These are phyloP conservation scores for Isatis tinctoria DNA, from an alignment of 345 rosid genomes.

Conservation along the genomic window DNA sequence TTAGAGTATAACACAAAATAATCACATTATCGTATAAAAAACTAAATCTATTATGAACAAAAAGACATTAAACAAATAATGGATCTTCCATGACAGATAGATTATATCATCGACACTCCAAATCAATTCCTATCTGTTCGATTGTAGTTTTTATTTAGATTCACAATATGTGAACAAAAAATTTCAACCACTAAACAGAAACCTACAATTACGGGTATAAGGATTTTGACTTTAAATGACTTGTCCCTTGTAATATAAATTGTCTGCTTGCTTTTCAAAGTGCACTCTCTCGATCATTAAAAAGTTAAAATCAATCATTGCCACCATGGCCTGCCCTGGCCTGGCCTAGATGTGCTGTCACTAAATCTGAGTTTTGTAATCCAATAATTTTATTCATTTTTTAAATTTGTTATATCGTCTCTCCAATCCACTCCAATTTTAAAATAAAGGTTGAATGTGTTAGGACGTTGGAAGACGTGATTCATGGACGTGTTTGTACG, in stretches of 20 bases:
- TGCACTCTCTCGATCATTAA: neutral
- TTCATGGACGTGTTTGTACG: constrained; percentile 22
- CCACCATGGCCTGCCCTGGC: constrained; percentile 24
- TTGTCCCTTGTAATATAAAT: neutral
- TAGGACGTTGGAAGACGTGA: constrained; percentile 21
- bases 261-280: neutral
- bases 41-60: too few species aligned
- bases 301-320: constrained; percentile 26
- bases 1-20: too few species aligned
- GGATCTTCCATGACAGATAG: too few species aligned
- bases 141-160: too few species aligned
- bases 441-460: neutral
- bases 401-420: constrained; percentile 1
- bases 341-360: constrained; percentile 33
- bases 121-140: neutral
- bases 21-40: too few species aligned
- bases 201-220: constrained; percentile 16
- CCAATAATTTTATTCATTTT: neutral
- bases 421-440: constrained; percentile 17
- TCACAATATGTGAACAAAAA: too few species aligned
- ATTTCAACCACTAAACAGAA: neutral
- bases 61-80: too few species aligned
- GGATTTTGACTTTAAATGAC: constrained; percentile 20
- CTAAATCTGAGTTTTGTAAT: constrained; percentile 16
- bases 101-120: neutral